A percentile compares a stretch with the other conserved stretches of the same genome.
Conservation (phyloP, 139 green algal species). For the Coelastrella sp. region DNA sequence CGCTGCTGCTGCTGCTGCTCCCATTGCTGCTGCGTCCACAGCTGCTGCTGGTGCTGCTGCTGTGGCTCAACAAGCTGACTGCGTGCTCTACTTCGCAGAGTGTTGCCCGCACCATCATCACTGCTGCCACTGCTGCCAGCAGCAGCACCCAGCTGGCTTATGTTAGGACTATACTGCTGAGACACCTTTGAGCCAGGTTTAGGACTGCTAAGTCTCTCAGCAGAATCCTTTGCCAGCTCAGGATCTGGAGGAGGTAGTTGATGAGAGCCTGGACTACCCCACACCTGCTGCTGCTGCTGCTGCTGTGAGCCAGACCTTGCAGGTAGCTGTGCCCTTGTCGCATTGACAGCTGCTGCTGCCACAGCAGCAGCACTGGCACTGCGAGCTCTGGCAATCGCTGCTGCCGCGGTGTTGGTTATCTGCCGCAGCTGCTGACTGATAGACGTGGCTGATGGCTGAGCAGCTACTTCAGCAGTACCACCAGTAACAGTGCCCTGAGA, state of each 20-base stretch:
- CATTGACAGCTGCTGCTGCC: neutral
- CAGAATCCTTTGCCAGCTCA: conserved; percentile 10
- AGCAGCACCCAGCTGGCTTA: neutral
- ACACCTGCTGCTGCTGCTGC: conserved; percentile 14
- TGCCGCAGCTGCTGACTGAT: conserved; percentile 22
- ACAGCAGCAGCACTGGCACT: neutral
- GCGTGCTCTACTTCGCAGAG: conserved; percentile 7
- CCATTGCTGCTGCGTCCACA: neutral
- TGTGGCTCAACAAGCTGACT: neutral
- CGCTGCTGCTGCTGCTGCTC: conserved; percentile 14
- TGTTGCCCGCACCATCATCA: conserved; percentile 2
- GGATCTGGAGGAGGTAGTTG: conserved; percentile 1
- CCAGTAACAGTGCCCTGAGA: neutral
- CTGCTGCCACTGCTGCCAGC: neutral
- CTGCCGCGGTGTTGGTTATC: conserved; percentile 15
- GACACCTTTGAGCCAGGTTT: neutral
- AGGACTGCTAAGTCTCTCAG: conserved; percentile 4
- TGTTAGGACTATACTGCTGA: neutral
- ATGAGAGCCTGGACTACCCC: neutral
- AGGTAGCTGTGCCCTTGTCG: too few relatives aligned
- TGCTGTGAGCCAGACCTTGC: neutral
- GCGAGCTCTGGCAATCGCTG: conserved; percentile 16
- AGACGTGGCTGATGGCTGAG: neutral
- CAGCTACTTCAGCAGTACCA: neutral
- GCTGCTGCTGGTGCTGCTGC: neutral